phyloP scores from a whole-genome alignment of 1,284 basidiomycete species.

The Boletellus dicymbophilus region DNA sequence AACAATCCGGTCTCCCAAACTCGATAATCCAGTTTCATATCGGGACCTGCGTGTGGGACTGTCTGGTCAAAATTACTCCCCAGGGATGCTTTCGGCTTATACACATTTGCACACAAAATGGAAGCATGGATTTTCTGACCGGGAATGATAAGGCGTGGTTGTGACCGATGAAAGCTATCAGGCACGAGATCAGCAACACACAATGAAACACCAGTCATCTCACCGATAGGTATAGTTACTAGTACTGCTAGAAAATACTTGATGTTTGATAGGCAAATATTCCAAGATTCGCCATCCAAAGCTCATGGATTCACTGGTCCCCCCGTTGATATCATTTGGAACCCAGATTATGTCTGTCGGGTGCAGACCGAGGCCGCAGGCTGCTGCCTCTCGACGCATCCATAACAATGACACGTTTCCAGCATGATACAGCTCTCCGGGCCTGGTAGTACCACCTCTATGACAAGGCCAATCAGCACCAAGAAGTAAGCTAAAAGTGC shows the following conservation, averaged over 20 bases:
- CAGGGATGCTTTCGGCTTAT: too few species aligned
- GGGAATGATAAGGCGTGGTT: too few species aligned
- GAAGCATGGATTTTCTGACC: too few species aligned
- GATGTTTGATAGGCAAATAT: constrained; percentile 25
- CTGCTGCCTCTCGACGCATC: constrained; percentile 27
- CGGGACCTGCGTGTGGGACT: too few species aligned
- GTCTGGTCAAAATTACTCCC: too few species aligned
- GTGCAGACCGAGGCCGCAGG: constrained; percentile 18
- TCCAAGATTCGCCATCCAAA: constrained; percentile 20
- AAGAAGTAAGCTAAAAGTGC: not conserved
- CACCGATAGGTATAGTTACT: constrained; percentile 15
- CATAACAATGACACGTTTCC: constrained; percentile 29
- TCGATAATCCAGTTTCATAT: too few species aligned
- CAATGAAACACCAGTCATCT: not conserved
- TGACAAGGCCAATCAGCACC: not conserved
- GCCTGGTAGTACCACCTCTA: constrained; percentile 23
- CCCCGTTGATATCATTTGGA: constrained; percentile 23
- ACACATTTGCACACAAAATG: too few species aligned
- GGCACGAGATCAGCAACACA: too few species aligned
- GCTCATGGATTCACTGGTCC: constrained; percentile 4
- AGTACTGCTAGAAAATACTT: constrained; percentile 17
- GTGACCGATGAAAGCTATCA: too few species aligned
- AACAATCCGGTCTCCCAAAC: too few species aligned
- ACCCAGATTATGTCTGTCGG: constrained; percentile 23
- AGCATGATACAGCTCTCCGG: constrained; percentile 10